phyloP scores from a whole-genome alignment of 768 basidiomycete genomes.

The Tulasnella sp. region DNA sequence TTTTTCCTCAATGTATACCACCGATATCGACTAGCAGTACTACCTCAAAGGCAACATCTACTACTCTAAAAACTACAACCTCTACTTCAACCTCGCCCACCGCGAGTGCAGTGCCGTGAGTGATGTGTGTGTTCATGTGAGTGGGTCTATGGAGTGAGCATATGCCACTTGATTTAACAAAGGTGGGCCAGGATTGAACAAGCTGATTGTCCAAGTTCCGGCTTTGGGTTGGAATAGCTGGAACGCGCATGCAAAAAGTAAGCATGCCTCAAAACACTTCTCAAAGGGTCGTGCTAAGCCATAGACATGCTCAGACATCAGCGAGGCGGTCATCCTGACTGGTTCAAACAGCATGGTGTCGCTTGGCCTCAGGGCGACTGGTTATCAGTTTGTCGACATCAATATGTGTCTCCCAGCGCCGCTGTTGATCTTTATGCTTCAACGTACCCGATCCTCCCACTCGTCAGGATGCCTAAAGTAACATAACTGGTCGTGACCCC shows the following conservation, averaged over 20 bases:
- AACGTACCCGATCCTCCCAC: neutral
- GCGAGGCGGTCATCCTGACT: slow-evolving; percentile 34
- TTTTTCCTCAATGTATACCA: too few species aligned
- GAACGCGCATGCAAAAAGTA: slow-evolving; percentile 39
- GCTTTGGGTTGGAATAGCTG: slow-evolving; percentile 46
- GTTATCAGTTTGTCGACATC: slow-evolving; percentile 43
- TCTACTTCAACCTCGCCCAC: slow-evolving; percentile 4
- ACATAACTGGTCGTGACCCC: slow-evolving; percentile 30
- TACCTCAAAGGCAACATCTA: neutral
- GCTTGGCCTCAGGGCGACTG: slow-evolving; percentile 37
- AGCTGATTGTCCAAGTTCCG: slow-evolving; percentile 33
- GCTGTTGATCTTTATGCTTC: neutral
- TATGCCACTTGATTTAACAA: neutral
- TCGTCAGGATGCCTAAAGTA: slow-evolving; percentile 39
- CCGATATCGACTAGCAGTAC: too few species aligned
- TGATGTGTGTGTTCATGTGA: neutral
- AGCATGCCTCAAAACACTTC: slow-evolving; percentile 3
- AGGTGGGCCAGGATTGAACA: neutral
- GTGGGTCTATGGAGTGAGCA: neutral
- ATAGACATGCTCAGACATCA: slow-evolving; percentile 30
- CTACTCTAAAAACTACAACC: neutral
- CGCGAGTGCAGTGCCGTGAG: slow-evolving; percentile 3
- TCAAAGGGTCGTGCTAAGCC: neutral
- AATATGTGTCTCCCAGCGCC: slow-evolving; percentile 29
- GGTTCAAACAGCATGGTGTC: slow-evolving; percentile 38